A percentile compares a stretch with the other conserved stretches of the same genome.
Conservation (phyloP, 345 rosid genomes). For the Salix purpurea region DNA sequence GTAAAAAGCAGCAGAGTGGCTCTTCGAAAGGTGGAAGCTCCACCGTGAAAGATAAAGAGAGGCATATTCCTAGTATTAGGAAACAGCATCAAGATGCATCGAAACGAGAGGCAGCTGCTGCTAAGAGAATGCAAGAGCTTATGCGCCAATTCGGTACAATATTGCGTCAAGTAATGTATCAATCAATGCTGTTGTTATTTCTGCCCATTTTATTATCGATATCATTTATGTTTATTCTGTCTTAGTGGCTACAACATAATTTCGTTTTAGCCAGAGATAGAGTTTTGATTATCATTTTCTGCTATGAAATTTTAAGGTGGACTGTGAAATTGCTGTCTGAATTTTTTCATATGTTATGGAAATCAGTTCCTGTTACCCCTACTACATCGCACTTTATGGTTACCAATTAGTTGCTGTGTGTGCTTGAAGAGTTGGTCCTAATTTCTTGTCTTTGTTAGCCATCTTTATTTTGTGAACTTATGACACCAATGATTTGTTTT, state of each 20-base stretch:
- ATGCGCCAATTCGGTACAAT: constrained; percentile 86
- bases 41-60: constrained; percentile 57
- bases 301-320: not conserved
- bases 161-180: constrained; percentile 51
- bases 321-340: not conserved
- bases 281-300: not conserved
- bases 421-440: not conserved
- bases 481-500: not conserved
- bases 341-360: not conserved
- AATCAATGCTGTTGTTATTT: not conserved
- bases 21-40: constrained; percentile 47
- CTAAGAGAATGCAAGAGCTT: constrained; percentile 95
- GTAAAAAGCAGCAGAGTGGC: constrained; percentile 39
- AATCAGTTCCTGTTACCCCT: not conserved
- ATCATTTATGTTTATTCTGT: not conserved
- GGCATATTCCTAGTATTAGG: constrained; percentile 56
- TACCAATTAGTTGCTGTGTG: not conserved
- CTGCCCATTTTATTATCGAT: not conserved
- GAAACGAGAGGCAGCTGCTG: constrained; percentile 74
- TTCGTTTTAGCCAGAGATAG: too few relatives aligned
- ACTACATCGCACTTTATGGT: not conserved
- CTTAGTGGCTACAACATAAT: not conserved
- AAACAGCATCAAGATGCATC: constrained; percentile 75
- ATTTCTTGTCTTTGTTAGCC: not conserved
- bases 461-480: not conserved